Evolutionary conservation across 2,329 filamentous ascomycete species (phyloP).

Genomic region (Fusarium sp.): DNA sequence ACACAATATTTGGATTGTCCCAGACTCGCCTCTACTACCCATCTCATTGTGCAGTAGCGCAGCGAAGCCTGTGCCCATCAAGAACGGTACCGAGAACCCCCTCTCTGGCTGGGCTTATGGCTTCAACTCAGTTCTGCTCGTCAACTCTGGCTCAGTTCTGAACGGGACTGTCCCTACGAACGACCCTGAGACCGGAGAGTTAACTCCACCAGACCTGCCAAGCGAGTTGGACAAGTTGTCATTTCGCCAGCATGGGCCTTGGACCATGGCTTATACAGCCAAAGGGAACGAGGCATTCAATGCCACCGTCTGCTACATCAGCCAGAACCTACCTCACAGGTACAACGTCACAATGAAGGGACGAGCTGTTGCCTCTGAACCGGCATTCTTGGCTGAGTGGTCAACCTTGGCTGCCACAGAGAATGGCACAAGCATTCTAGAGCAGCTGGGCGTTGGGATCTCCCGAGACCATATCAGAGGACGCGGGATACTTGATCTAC

Average conservation of each 20-base stretch:
- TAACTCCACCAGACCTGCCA: neutral
- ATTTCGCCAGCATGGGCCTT: neutral
- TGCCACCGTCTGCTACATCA: constrained; percentile 9
- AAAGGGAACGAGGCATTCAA: constrained; percentile 7
- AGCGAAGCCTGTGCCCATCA: neutral
- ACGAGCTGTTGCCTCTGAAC: constrained; percentile 8
- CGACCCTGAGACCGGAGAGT: neutral
- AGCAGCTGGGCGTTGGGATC: constrained; percentile 8
- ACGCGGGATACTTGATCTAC: constrained; percentile 12
- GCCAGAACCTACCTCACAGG: constrained; percentile 7
- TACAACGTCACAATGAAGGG: constrained; percentile 22
- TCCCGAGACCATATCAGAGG: neutral
- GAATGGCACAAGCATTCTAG: neutral
- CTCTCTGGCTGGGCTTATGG: constrained; percentile 16
- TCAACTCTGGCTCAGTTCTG: constrained; percentile 7
- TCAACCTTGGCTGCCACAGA: neutral
- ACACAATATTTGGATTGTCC: constrained; percentile 3
- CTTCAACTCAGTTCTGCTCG: constrained; percentile 2
- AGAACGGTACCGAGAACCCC: neutral
- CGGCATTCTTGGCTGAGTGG: constrained; percentile 3
- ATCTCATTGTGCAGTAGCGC: neutral
- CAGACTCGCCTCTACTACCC: neutral
- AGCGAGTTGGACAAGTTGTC: neutral
- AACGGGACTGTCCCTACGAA: neutral
- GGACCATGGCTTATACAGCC: neutral